phyloP scores from a whole-genome alignment of 2,329 filamentous ascomycete genomes.

The Sporothrix inflata region DNA sequence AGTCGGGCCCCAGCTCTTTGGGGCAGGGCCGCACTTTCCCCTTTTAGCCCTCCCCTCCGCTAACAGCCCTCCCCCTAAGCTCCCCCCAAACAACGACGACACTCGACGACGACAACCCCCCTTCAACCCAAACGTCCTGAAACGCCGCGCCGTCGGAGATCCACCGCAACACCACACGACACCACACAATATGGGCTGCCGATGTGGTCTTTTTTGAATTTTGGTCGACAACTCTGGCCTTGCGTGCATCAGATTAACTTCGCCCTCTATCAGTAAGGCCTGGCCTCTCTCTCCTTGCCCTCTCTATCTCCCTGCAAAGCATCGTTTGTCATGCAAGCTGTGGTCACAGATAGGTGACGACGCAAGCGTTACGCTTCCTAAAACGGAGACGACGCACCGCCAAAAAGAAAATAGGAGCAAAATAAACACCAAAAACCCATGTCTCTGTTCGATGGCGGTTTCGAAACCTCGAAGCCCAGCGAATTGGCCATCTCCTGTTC shows the following conservation, averaged over 20 bases:
- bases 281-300: neutral
- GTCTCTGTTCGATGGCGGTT: neutral
- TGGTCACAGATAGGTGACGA: neutral
- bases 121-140: conserved; percentile 17
- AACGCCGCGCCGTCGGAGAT: conserved; percentile 25
- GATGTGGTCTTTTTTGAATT: neutral
- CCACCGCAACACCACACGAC: conserved; percentile 16
- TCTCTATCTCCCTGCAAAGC: neutral
- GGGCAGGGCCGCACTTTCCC: neutral
- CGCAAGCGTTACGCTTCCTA: conserved; percentile 9
- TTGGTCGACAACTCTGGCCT: neutral
- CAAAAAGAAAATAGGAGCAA: neutral
- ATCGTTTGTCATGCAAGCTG: neutral
- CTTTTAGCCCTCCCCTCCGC: neutral
- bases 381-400: neutral
- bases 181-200: neutral
- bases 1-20: neutral
- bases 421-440: neutral
- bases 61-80: neutral
- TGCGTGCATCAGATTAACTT: conserved; percentile 4
- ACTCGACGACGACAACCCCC: conserved; percentile 7
- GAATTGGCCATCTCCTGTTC: neutral
- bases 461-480: neutral
- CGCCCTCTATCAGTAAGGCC: neutral
- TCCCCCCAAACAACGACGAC: neutral